Conservation (phyloP, 306 rosid genomes). For the Prunus salicina region DNA sequence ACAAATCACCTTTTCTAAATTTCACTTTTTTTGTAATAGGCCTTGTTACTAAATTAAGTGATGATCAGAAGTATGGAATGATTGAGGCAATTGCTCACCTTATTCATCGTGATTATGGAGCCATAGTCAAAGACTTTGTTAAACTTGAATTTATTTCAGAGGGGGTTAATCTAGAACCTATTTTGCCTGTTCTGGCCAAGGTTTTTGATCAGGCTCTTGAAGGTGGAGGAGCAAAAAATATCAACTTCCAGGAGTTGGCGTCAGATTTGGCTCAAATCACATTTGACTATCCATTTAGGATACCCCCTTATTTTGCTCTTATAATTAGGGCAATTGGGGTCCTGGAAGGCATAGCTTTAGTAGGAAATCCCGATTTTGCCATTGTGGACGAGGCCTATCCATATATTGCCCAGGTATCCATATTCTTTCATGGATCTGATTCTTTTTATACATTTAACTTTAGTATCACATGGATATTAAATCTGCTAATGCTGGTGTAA, state of each 20-base stretch:
- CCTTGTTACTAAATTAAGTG: slow-evolving; percentile 92
- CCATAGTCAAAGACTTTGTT: slow-evolving; percentile 92
- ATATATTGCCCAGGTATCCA: slow-evolving; percentile 89
- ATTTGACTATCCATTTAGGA: slow-evolving; percentile 96
- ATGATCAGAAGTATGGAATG: slow-evolving; percentile 99
- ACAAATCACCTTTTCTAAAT: background rate
- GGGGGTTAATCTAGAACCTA: slow-evolving; percentile 93
- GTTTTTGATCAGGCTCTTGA: slow-evolving; percentile 99
- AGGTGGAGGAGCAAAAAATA: slow-evolving; percentile 98
- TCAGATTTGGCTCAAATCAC: slow-evolving; percentile 97
- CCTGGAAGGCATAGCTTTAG: slow-evolving; percentile 93
- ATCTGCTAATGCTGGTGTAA: background rate
- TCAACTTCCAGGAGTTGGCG: slow-evolving; percentile 98
- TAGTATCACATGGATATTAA: slow-evolving; percentile 3
- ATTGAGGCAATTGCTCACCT: slow-evolving; percentile 97
- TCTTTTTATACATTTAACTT: slow-evolving; percentile 1
- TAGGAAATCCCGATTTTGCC: slow-evolving; percentile 97
- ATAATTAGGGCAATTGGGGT: slow-evolving; percentile 98
- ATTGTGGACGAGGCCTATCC: slow-evolving; percentile 98
- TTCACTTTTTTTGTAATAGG: slow-evolving; percentile 52
- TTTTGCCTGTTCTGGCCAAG: slow-evolving; percentile 94
- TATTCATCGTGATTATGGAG: slow-evolving; percentile 91
- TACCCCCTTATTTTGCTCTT: slow-evolving; percentile 98
- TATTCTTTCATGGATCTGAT: background rate
- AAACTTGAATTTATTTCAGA: slow-evolving; percentile 90